A percentile compares a stretch with the other conserved stretches of the same genome.
Conservation (phyloP, 257 asterid species). For the Ocimum tenuiflorum region DNA sequence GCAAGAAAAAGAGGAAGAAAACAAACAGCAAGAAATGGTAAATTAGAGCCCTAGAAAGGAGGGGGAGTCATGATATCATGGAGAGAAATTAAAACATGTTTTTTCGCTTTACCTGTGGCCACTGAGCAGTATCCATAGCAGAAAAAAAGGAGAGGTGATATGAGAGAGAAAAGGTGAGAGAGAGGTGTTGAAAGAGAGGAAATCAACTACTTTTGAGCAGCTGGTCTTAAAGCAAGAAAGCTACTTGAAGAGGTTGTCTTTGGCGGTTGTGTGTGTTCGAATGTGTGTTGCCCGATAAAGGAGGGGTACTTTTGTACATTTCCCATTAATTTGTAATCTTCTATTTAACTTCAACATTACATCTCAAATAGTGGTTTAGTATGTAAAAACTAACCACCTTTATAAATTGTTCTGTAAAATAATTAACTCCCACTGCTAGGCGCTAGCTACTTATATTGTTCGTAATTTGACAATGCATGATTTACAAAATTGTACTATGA, state of each 20-base stretch:
- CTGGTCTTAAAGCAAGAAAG: conserved; percentile 61
- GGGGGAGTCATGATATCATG: conserved; percentile 41
- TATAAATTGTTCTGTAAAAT: no score
- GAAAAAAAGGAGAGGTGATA: conserved; percentile 8
- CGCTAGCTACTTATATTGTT: no score
- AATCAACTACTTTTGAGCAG: conserved; percentile 43
- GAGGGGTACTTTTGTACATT: conserved; percentile 23
- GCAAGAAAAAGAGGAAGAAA: conserved; percentile 6
- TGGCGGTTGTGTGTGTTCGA: conserved; percentile 57
- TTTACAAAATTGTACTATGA: no score
- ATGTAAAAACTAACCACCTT: no score
- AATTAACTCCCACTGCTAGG: no score
- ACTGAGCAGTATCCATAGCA: conserved; percentile 88
- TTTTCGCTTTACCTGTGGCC: conserved; percentile 87
- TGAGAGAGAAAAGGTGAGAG: conserved; percentile 15
- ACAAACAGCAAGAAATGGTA: conserved; percentile 16
- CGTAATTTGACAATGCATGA: no score
- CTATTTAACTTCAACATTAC: no score
- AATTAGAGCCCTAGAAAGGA: conserved; percentile 24
- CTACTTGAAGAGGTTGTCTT: conserved; percentile 45
- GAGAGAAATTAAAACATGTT: conserved; percentile 34
- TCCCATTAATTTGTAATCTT: neutral
- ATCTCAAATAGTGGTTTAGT: no score
- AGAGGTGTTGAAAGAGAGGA: conserved; percentile 38
- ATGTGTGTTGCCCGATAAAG: conserved; percentile 22